A percentile compares a stretch with the other conserved stretches of the same genome.
Evolutionary conservation across 305 asterid species (phyloP).

Genomic region (Solanum chacoense): DNA sequence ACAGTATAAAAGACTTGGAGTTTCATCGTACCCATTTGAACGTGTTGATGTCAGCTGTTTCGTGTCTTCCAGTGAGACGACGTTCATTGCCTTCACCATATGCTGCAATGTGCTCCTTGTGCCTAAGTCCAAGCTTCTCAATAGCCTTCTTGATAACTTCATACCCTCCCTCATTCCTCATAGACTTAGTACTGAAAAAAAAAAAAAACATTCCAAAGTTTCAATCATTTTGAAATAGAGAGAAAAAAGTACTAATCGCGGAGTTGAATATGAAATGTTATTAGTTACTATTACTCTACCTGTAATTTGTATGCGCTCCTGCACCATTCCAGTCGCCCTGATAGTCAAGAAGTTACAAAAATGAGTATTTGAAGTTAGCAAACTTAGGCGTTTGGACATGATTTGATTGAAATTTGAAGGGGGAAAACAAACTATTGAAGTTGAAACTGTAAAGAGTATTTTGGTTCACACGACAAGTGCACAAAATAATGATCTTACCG

Average conservation of each 20-base stretch:
- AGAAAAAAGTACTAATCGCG: neutral
- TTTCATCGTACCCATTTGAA: conserved; percentile 56
- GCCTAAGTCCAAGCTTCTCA: conserved; percentile 58
- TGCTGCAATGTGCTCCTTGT: conserved; percentile 83
- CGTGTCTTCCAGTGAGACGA: conserved; percentile 75
- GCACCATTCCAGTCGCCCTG: conserved; percentile 98
- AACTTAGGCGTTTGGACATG: neutral
- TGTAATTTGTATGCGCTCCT: conserved; percentile 83
- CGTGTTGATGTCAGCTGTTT: conserved; percentile 61
- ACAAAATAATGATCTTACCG: conserved; percentile 19
- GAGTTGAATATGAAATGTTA: neutral
- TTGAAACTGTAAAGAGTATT: neutral
- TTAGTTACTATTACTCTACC: conserved; percentile 17
- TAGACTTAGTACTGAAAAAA: conserved; percentile 60
- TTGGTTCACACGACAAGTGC: neutral
- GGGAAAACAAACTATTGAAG: neutral
- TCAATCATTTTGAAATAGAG: neutral
- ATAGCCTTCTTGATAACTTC: conserved; percentile 83
- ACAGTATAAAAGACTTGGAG: neutral
- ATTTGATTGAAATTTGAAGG: neutral
- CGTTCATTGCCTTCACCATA: conserved; percentile 94
- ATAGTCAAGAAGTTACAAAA: neutral
- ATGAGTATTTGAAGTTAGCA: neutral
- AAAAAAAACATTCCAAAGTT: neutral
- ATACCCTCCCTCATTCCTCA: conserved; percentile 71